These are phyloP conservation scores for Glycine soja DNA, from an alignment of 306 rosid species.

Conservation along the genomic window DNA sequence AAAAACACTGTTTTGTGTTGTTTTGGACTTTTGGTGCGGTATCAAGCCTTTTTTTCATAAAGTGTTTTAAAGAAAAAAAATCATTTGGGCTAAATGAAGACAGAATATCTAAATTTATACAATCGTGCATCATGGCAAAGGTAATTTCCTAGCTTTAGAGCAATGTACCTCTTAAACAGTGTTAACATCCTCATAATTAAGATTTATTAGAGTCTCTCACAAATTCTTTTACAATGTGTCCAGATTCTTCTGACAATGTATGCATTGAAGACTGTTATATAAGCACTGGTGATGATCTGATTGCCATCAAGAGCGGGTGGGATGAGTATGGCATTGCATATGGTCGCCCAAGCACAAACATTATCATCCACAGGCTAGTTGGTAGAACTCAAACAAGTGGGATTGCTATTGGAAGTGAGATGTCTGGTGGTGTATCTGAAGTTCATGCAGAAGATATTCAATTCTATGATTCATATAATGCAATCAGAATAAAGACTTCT, in stretches of 20 bases:
- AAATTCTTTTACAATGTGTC: constrained; percentile 26
- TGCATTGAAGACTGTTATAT: constrained; percentile 88
- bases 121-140: constrained; percentile 8
- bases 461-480: constrained; percentile 56
- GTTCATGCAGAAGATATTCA: constrained; percentile 70
- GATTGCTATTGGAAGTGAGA: constrained; percentile 84
- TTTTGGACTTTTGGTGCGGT: not conserved
- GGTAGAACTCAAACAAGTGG: constrained; percentile 66
- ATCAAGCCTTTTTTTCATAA: not conserved
- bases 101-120: not conserved
- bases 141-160: not conserved
- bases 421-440: constrained; percentile 84
- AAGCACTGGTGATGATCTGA: constrained; percentile 84
- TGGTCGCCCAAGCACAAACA: constrained; percentile 72
- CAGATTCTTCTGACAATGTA: constrained; percentile 77
- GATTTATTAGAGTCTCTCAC: constrained; percentile 41
- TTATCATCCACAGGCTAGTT: constrained; percentile 59
- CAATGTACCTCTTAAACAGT: constrained; percentile 16
- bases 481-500: constrained; percentile 75
- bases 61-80: not conserved
- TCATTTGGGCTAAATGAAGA: not conserved
- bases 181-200: not conserved
- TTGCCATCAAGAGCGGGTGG: constrained; percentile 89
- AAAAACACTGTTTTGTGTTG: not conserved
- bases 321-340: constrained; percentile 79